Conservation (phyloP, 1,284 basidiomycete species). For the Cutaneotrichosporon sp. region DNA sequence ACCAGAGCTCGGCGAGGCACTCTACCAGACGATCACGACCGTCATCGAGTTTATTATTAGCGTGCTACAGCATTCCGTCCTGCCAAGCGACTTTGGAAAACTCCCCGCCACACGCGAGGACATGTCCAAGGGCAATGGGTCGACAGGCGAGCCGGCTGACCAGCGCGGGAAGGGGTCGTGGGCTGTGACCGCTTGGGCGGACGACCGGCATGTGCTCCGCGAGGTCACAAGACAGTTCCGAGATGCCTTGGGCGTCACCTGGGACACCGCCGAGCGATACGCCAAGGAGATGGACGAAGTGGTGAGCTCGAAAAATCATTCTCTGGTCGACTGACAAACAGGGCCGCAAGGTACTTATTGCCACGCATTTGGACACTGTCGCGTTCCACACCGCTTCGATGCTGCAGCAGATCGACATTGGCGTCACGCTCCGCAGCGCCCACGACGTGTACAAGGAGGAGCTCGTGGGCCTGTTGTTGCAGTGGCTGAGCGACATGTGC, state of each 20-base stretch:
- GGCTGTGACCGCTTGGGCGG: slow-evolving; percentile 88
- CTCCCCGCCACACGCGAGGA: slow-evolving; percentile 65
- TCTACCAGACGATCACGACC: slow-evolving; percentile 67
- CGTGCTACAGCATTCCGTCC: slow-evolving; percentile 76
- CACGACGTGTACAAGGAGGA: slow-evolving; percentile 89
- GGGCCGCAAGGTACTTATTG: slow-evolving; percentile 80
- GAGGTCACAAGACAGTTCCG: slow-evolving; percentile 78
- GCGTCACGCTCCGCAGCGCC: slow-evolving; percentile 80
- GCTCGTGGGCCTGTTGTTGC: slow-evolving; percentile 71
- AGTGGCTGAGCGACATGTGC: slow-evolving; percentile 78
- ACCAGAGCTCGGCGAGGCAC: slow-evolving; percentile 62
- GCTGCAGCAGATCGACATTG: slow-evolving; percentile 83
- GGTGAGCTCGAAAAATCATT: slow-evolving; percentile 20
- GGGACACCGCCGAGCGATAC: slow-evolving; percentile 52
- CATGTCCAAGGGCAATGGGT: slow-evolving; percentile 20
- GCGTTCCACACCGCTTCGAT: slow-evolving; percentile 74
- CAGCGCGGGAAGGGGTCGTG: slow-evolving; percentile 61
- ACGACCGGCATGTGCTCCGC: slow-evolving; percentile 92
- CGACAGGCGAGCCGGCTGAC: slow-evolving; percentile 30
- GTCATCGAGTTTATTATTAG: slow-evolving; percentile 79
- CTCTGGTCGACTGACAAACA: slow-evolving; percentile 27
- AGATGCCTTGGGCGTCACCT: slow-evolving; percentile 57
- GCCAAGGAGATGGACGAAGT: slow-evolving; percentile 60
- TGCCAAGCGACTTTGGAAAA: slow-evolving; percentile 56
- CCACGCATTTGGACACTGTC: slow-evolving; percentile 61